Evolutionary conservation across 148 eudicot genomes (phyloP), one percentile per base, ranked within the genome.

Genomic region (Amaranthus cruentus): DNA sequence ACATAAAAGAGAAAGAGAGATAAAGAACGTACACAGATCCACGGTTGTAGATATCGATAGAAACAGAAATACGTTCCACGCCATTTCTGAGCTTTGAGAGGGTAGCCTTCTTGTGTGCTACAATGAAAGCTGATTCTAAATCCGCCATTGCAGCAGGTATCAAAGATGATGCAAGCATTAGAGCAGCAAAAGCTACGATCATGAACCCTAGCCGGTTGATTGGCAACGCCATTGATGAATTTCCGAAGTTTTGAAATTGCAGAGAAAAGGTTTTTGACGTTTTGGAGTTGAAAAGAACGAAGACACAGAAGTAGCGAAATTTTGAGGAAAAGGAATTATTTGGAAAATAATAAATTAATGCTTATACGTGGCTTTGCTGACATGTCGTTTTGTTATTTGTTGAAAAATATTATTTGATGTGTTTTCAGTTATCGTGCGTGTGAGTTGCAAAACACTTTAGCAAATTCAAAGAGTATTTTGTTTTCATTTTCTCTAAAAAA

Each of bases 41-140:
- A 9, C 62, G 83, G 38, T 86, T 86, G 76, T 83, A 83, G 68
- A 86, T 7, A 51, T 86, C 89, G 61, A 86, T 81, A 3, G 83
- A 68, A 44, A 86, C 89, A 13, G 83, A 76, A 53, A 86, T 78
- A 14, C 75, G 83, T 47, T 86, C 87, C 13, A 71, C 70, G 47
- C 87, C 89, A 66, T 78, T 72, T 46, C 71, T 56, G 70, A 81
- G 83, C 73, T 75, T 79, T 8, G 77, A 77, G 74, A 86, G 71
- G 42, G 74, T 63, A 62, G 84, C 87, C 69, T 83, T 86, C 83
- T 86, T 86, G 77, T 86, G 89, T 15, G 85, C 89, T 6, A 86
- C 87, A 4, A 86, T 81, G 79, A 86, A 86, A 0, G 89, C 82
- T 12, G 83, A 77, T 0, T 81, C 83, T 1, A 81, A 71, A 57